These are phyloP conservation scores for Diplosphaera chodatii DNA, from an alignment of 139 green algal genomes.

Conservation along the genomic window DNA sequence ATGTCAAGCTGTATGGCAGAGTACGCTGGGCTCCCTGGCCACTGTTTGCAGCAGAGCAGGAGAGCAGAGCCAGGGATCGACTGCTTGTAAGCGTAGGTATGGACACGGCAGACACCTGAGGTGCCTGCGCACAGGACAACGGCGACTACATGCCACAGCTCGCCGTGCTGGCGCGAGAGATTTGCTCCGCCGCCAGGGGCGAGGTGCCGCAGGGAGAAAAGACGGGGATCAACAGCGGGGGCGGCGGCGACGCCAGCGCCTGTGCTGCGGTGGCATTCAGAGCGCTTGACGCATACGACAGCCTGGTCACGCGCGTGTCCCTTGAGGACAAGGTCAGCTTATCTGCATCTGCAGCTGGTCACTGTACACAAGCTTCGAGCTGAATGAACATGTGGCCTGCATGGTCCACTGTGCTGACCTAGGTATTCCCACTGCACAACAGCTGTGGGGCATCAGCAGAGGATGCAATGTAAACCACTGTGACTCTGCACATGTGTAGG, in stretches of 20 bases:
- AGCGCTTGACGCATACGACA: background rate
- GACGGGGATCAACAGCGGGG: background rate
- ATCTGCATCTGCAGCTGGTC: no score
- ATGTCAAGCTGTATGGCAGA: no score
- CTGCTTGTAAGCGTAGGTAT: background rate
- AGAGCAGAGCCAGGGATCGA: background rate
- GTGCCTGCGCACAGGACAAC: constrained; percentile 14
- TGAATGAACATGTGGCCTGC: no score
- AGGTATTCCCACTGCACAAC: no score
- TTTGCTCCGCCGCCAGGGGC: constrained; percentile 15
- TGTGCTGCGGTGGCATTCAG: constrained; percentile 5
- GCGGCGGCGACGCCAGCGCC: no score
- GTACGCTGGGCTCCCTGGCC: no score
- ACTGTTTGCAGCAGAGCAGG: background rate
- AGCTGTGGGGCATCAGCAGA: no score
- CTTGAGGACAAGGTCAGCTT: no score
- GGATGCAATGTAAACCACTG: no score
- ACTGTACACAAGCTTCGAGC: no score
- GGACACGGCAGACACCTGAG: background rate
- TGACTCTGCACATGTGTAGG: background rate
- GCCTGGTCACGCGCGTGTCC: background rate
- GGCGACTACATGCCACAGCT: constrained; percentile 35
- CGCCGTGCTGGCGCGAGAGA: constrained; percentile 28
- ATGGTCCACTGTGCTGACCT: no score
- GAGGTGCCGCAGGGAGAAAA: background rate